phyloP scores from a whole-genome alignment of 257 asterid genomes.

The Solanum acaule region DNA sequence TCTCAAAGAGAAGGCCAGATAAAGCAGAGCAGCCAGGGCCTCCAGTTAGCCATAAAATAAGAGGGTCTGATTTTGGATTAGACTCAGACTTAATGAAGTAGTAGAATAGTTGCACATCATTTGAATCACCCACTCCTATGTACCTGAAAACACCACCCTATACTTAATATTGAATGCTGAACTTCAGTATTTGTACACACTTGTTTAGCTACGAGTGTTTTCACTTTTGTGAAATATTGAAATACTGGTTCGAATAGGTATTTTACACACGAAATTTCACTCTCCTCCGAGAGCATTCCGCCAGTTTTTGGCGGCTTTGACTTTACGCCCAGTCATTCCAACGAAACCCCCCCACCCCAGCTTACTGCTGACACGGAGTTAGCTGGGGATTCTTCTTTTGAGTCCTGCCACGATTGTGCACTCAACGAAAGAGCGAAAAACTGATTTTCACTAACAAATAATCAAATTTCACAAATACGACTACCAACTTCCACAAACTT shows the following conservation, averaged over 20 bases:
- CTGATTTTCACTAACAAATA: not conserved
- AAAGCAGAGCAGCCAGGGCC: slow-evolving; percentile 22
- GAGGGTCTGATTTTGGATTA: slow-evolving; percentile 13
- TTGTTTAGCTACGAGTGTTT: not conserved
- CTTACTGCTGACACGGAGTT: no score
- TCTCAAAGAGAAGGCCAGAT: slow-evolving; percentile 14
- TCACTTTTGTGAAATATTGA: not conserved
- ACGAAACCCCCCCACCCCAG: no score
- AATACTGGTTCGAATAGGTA: not conserved
- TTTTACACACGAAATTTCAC: not conserved
- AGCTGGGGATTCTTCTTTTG: no score
- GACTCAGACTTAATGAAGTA: slow-evolving; percentile 13
- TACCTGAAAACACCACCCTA: slow-evolving; percentile 3
- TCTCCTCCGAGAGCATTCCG: no score
- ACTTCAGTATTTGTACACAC: not conserved
- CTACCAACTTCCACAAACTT: not conserved
- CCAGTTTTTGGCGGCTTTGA: no score
- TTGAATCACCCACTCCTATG: slow-evolving; percentile 18
- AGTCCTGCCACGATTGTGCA: not conserved
- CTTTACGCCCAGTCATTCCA: no score
- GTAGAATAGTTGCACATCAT: slow-evolving; percentile 24
- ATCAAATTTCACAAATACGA: not conserved
- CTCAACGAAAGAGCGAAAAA: not conserved
- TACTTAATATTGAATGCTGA: not conserved
- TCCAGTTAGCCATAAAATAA: slow-evolving; percentile 19